Evolutionary conservation across 179 eudicot genomes (phyloP).

Genomic region (Spinacia oleracea): DNA sequence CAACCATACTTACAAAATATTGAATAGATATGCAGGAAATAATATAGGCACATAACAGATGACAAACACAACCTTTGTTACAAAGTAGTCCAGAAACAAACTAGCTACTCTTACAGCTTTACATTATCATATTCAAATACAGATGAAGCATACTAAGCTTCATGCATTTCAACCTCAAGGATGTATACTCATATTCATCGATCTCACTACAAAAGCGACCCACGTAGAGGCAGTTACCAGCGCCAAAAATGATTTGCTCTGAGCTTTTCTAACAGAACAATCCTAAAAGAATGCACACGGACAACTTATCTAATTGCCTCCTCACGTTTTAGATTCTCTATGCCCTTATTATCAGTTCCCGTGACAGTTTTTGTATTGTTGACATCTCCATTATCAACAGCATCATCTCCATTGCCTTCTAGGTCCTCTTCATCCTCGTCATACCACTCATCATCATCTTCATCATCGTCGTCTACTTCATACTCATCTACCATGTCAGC

Average conservation of each 20-base stretch:
- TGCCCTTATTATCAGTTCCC: slow-evolving; percentile 20
- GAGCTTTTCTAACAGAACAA: neutral
- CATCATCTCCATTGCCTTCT: slow-evolving; percentile 34
- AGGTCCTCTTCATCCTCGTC: slow-evolving; percentile 39
- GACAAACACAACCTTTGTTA: neutral
- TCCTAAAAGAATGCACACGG: neutral
- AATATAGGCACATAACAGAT: slow-evolving; percentile 4
- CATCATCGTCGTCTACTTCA: slow-evolving; percentile 52
- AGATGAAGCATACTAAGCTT: neutral
- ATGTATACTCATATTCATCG: slow-evolving; percentile 7
- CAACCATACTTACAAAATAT: neutral
- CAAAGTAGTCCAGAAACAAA: neutral
- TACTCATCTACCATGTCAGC: slow-evolving; percentile 55
- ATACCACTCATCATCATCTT: slow-evolving; percentile 35
- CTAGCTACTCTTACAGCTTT: neutral
- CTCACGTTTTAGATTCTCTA: slow-evolving; percentile 19
- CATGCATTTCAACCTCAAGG: neutral
- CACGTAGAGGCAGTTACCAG: neutral
- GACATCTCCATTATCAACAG: slow-evolving; percentile 28
- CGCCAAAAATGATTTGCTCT: slow-evolving; percentile 6
- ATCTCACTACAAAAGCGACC: neutral
- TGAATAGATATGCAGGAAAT: neutral
- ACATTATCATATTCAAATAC: slow-evolving; percentile 1
- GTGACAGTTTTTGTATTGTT: slow-evolving; percentile 13
- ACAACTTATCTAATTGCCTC: slow-evolving; percentile 24